These are phyloP conservation scores for Diversispora epigaea DNA, from an alignment of 192 early-diverging fungal genomes.

Conservation along the genomic window DNA sequence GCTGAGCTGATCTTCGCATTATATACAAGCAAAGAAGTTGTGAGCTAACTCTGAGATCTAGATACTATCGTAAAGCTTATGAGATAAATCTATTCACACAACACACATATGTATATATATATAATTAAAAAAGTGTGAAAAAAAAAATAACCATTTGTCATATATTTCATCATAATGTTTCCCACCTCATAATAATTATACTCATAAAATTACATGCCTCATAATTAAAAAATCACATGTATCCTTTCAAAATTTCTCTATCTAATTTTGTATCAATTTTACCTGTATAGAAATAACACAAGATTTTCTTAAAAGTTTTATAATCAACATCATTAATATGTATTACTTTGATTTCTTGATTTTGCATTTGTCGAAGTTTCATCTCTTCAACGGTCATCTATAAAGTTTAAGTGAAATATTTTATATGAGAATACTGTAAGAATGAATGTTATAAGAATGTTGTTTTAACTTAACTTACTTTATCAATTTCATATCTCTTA, in stretches of 20 bases:
- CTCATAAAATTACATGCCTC: no score
- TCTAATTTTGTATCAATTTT: background rate
- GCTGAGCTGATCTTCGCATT: no score
- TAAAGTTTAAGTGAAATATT: background rate
- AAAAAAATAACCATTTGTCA: no score
- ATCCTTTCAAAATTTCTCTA: background rate
- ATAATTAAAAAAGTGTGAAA: no score
- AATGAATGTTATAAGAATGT: background rate
- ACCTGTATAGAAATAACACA: conserved; percentile 3
- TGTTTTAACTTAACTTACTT: background rate
- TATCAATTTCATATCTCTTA: background rate
- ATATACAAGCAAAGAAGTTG: no score
- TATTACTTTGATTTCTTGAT: background rate
- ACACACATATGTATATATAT: no score
- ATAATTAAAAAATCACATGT: background rate
- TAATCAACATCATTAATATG: background rate
- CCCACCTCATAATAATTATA: no score
- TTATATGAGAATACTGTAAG: background rate
- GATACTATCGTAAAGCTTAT: no score
- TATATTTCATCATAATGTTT: no score
- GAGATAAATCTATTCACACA: no score
- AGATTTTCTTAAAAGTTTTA: background rate
- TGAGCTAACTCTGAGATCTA: no score
- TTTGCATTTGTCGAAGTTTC: background rate
- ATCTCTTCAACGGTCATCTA: background rate